Conservation (phyloP, 306 rosid species). For the Sicyos baderoa region DNA sequence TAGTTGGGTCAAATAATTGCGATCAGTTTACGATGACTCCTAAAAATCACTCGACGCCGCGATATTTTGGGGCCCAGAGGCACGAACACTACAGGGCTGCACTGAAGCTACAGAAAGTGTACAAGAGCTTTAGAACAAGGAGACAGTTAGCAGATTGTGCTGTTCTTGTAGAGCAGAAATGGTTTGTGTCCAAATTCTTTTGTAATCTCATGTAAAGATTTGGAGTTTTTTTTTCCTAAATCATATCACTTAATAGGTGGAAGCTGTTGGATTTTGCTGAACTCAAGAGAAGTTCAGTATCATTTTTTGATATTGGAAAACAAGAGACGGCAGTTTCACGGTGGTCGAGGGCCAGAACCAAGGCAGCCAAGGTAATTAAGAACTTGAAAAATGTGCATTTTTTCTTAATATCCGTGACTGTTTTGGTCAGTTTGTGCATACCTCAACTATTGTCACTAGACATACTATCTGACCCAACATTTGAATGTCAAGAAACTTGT, state of each 20-base stretch:
- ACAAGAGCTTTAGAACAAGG: constrained; percentile 84
- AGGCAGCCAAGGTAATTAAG: constrained; percentile 61
- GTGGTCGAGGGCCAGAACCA: constrained; percentile 73
- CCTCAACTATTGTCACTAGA: too few species aligned
- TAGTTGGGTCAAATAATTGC: constrained; percentile 24
- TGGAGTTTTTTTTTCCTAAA: constrained; percentile 1
- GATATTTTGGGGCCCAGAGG: constrained; percentile 21
- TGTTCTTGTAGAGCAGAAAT: constrained; percentile 81
- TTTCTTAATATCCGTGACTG: too few species aligned
- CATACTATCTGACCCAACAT: too few species aligned
- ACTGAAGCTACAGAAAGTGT: constrained; percentile 72
- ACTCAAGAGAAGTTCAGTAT: constrained; percentile 69
- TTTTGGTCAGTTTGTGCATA: too few species aligned
- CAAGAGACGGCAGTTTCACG: constrained; percentile 67
- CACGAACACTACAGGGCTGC: constrained; percentile 48
- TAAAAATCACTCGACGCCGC: constrained; percentile 1
- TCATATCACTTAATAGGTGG: constrained; percentile 45
- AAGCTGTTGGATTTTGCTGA: constrained; percentile 74
- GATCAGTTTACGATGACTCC: constrained; percentile 22
- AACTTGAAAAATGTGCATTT: too few species aligned
- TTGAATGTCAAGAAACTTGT: too few species aligned
- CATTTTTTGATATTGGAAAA: constrained; percentile 72
- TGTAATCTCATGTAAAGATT: constrained; percentile 9
- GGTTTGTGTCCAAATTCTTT: constrained; percentile 35
- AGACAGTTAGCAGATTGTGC: constrained; percentile 85